Percentiles rank a stretch among this genome's conserved stretches.
Evolutionary conservation across 2,329 filamentous ascomycete species (phyloP).

Genomic region (Phialophora tarda): DNA sequence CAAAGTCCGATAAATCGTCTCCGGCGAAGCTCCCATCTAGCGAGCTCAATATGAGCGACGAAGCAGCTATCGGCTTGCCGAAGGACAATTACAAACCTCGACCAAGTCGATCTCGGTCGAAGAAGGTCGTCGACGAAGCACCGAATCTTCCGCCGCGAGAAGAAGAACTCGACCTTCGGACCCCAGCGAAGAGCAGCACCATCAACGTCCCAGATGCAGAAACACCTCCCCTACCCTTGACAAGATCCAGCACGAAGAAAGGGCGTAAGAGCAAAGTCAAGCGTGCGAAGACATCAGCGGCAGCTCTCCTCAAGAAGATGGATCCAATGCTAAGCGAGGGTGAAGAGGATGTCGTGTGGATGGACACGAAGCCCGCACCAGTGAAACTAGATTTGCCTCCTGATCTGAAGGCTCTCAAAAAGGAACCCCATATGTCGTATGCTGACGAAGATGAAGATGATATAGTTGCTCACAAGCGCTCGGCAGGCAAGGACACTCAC

Average conservation of each 20-base stretch:
- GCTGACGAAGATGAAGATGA: constrained; percentile 7
- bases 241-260: constrained; percentile 31
- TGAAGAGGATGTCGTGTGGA: constrained; percentile 39
- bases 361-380: constrained; percentile 37
- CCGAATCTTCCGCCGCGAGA: neutral
- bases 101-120: constrained; percentile 38
- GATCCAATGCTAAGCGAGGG: constrained; percentile 38
- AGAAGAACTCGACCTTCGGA: constrained; percentile 4
- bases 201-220: constrained; percentile 11
- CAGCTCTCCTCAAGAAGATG: constrained; percentile 29
- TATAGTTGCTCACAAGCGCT: neutral
- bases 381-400: constrained; percentile 38
- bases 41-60: constrained; percentile 37
- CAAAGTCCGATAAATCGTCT: constrained; percentile 12
- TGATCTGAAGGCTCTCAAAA: constrained; percentile 35
- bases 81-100: constrained; percentile 40
- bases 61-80: constrained; percentile 38
- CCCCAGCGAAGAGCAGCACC: constrained; percentile 12
- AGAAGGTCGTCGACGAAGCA: constrained; percentile 26
- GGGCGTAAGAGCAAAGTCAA: constrained; percentile 39
- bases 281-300: constrained; percentile 39
- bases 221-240: constrained; percentile 4
- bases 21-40: constrained; percentile 32
- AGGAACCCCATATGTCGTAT: constrained; percentile 25
- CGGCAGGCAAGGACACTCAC: constrained; percentile 19